These are phyloP conservation scores for Neurospora cerealis DNA, from an alignment of 495 filamentous ascomycete genomes.

Conservation along the genomic window DNA sequence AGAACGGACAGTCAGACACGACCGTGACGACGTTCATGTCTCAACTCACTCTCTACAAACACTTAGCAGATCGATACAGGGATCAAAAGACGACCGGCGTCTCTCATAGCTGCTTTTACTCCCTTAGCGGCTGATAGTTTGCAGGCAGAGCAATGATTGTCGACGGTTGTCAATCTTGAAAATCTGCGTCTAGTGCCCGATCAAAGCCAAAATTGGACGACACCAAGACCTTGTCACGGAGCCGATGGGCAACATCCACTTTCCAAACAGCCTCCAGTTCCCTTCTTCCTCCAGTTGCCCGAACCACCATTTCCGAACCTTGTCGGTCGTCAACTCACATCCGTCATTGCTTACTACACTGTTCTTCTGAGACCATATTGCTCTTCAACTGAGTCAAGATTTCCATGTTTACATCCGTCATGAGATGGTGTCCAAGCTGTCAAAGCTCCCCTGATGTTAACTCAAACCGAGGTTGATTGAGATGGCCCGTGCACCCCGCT, in stretches of 20 bases:
- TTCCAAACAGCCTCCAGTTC: not conserved
- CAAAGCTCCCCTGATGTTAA: not conserved
- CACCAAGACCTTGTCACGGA: not conserved
- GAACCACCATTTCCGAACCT: not conserved
- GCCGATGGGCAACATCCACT: not conserved
- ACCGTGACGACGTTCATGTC: not conserved
- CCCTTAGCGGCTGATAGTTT: not conserved
- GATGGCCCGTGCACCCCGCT: not conserved
- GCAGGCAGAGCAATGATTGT: not conserved
- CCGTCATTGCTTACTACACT: not conserved
- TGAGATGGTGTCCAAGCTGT: not conserved
- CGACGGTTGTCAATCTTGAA: not conserved
- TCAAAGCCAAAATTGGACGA: not conserved
- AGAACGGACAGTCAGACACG: not conserved
- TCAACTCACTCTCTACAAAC: not conserved
- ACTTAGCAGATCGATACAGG: not conserved
- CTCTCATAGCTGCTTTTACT: not conserved
- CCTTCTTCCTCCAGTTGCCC: not conserved
- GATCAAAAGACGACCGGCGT: not conserved
- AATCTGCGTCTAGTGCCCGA: not conserved
- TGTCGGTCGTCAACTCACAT: not conserved
- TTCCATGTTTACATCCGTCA: not conserved
- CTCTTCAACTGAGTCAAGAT: not conserved
- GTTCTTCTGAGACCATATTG: not conserved
- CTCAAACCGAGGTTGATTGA: not conserved